Percentiles rank a stretch among this genome's conserved stretches.
Conservation (phyloP, 2,329 filamentous ascomycete genomes). For the Mariannaea sp. region DNA sequence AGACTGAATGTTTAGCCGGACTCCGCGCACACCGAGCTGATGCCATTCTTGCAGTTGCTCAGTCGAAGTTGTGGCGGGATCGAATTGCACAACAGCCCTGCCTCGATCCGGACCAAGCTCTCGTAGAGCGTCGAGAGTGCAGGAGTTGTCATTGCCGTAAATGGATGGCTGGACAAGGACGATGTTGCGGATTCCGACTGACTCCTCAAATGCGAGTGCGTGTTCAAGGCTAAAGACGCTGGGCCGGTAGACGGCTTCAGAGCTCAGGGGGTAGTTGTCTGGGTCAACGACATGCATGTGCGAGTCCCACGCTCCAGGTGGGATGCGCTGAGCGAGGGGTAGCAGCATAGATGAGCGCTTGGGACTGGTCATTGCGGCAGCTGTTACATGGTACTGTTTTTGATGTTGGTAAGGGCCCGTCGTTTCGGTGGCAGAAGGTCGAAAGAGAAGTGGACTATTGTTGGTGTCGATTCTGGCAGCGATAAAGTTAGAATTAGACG, state of each 20-base stretch:
- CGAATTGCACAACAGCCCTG: conserved; percentile 61
- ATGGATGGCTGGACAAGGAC: conserved; percentile 67
- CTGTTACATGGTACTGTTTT: conserved; percentile 6
- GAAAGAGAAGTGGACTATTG: neutral
- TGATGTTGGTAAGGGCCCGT: neutral
- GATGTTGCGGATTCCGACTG: conserved; percentile 57
- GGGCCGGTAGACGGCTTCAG: conserved; percentile 57
- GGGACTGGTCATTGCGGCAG: conserved; percentile 7
- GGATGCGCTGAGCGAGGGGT: conserved; percentile 39
- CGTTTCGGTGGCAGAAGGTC: neutral
- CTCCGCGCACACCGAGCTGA: conserved; percentile 60
- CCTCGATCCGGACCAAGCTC: conserved; percentile 54
- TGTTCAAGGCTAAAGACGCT: conserved; percentile 54
- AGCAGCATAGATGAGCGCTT: neutral
- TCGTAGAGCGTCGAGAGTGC: conserved; percentile 58
- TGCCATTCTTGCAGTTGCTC: conserved; percentile 58
- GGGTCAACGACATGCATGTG: conserved; percentile 69
- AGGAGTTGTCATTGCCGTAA: conserved; percentile 65
- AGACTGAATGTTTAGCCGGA: conserved; percentile 63
- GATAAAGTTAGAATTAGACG: neutral
- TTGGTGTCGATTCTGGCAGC: neutral
- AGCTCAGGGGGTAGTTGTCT: conserved; percentile 52
- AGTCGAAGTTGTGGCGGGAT: conserved; percentile 48
- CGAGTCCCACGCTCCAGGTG: conserved; percentile 59
- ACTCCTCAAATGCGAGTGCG: conserved; percentile 55